phyloP scores from a whole-genome alignment of 1,139 yeast genomes.

The Debaryomyces subglobosus region DNA sequence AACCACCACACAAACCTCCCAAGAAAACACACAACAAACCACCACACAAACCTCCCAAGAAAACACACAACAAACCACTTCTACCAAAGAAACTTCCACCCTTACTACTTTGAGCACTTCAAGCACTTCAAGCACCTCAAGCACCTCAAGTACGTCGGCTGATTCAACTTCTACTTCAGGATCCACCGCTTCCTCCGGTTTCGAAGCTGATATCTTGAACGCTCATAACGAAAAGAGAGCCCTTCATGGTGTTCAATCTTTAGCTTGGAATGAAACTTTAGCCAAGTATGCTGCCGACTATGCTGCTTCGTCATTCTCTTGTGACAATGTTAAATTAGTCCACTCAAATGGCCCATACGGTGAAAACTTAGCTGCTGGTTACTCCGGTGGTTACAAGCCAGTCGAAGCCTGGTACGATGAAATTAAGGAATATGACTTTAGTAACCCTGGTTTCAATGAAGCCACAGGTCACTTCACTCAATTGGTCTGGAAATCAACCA shows the following conservation, averaged over 20 bases:
- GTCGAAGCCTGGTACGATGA: slow-evolving; percentile 72
- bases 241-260: slow-evolving; percentile 49
- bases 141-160: slow-evolving; percentile 22
- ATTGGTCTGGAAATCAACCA: slow-evolving; percentile 62
- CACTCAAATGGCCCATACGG: slow-evolving; percentile 60
- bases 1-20: slow-evolving; percentile 13
- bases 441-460: slow-evolving; percentile 45
- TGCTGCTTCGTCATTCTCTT: slow-evolving; percentile 46
- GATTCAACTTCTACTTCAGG: slow-evolving; percentile 22
- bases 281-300: slow-evolving; percentile 51
- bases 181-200: slow-evolving; percentile 21
- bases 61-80: slow-evolving; percentile 2
- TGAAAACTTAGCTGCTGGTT: slow-evolving; percentile 63
- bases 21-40: slow-evolving; percentile 14
- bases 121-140: slow-evolving; percentile 26
- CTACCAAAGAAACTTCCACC: slow-evolving; percentile 19
- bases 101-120: slow-evolving; percentile 24
- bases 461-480: slow-evolving; percentile 70
- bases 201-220: slow-evolving; percentile 39
- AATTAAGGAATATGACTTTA: slow-evolving; percentile 52
- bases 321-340: slow-evolving; percentile 54
- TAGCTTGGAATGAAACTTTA: slow-evolving; percentile 52
- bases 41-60: slow-evolving; percentile 15
- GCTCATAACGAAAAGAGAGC: slow-evolving; percentile 60
- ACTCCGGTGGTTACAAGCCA: slow-evolving; percentile 47